phyloP scores from a whole-genome alignment of 768 basidiomycete genomes.

The Antrodiella citrinella region DNA sequence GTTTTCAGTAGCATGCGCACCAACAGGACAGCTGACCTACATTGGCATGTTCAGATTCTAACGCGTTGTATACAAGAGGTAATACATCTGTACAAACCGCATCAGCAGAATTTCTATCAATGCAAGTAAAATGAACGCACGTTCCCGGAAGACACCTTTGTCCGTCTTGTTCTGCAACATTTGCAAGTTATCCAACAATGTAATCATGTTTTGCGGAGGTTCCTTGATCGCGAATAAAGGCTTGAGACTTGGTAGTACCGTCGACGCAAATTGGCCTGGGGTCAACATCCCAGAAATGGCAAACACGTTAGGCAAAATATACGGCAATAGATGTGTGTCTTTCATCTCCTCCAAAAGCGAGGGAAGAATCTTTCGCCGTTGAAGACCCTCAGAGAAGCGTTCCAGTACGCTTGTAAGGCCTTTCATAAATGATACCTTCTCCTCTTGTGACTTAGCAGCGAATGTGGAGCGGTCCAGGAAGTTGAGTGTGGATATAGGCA shows the following conservation, averaged over 20 bases:
- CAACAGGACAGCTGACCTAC: constrained; percentile 29
- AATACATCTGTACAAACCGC: constrained; percentile 91
- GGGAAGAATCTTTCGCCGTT: constrained; percentile 83
- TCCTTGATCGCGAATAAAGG: constrained; percentile 89
- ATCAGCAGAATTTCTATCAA: no score
- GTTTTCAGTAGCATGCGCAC: neutral
- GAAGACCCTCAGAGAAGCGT: constrained; percentile 81
- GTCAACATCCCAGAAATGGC: constrained; percentile 74
- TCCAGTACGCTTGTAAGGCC: constrained; percentile 75
- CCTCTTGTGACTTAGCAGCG: constrained; percentile 87
- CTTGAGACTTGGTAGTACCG: constrained; percentile 81
- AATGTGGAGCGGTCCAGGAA: constrained; percentile 96
- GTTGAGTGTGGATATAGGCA: constrained; percentile 92
- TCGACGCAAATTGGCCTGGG: constrained; percentile 68
- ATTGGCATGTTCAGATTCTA: constrained; percentile 89
- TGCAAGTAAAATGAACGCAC: no score
- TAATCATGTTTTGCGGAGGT: constrained; percentile 96
- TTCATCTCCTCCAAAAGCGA: constrained; percentile 97
- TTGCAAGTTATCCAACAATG: constrained; percentile 80
- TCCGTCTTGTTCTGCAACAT: constrained; percentile 88
- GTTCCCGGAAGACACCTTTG: constrained; percentile 78
- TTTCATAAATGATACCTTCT: constrained; percentile 95
- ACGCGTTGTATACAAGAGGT: constrained; percentile 89
- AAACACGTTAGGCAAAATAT: constrained; percentile 94
- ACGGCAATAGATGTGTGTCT: constrained; percentile 86